Evolutionary conservation across 2,329 filamentous ascomycete genomes (phyloP), one percentile per base, ranked within the genome.

Genomic region (Ophiostoma sp.): DNA sequence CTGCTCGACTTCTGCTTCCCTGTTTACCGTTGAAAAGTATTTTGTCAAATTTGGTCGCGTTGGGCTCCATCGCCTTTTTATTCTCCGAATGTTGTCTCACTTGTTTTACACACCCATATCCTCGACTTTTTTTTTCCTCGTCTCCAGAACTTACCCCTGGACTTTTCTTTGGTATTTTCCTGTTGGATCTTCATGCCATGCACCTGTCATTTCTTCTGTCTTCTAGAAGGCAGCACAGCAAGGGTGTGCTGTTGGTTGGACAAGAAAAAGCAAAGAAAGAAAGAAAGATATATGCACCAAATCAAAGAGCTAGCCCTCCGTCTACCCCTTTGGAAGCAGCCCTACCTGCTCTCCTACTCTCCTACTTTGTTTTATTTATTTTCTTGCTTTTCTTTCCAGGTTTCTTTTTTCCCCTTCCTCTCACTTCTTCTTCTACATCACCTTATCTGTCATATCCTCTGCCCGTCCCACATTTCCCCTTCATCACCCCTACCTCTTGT

Each of bases 161-260:
- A 11, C 9, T n/a, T 50, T 50, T 31, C 7, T 17, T 15, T 7
- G 1, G 28, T 50, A 6, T 48, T 25, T n/a, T 28, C n/a, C 19
- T 33, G 25, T 50, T 12, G 25, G 3, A 19, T 2, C 22, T 22
- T 33, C 64, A 50, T 12, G 17, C 17, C 45, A 63, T 72, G 33
- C 45, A 42, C 45, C 19, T 36, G 42, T 25, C 68, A 42, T 33
- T 50, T 68, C 64, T 33, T 17, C 25, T 68, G 42, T 68, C 22
- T 68, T 68, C 64, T 68, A 68, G 64, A 68, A 68, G 64, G 45
- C 52, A 33, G 31, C 19, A 69, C 66, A 69, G 66, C 66, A 69
- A 52, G 42, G 39, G 25, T 68, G 42, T 48, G 25, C 42, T 31
- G 25, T 33, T 48, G 42, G 64, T 31, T 11, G 42, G 39, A 68